A percentile compares a stretch with the other conserved stretches of the same genome.
These are phyloP conservation scores for Thielaviopsis ethacetica DNA, from an alignment of 2,329 filamentous ascomycete species.

Conservation along the genomic window DNA sequence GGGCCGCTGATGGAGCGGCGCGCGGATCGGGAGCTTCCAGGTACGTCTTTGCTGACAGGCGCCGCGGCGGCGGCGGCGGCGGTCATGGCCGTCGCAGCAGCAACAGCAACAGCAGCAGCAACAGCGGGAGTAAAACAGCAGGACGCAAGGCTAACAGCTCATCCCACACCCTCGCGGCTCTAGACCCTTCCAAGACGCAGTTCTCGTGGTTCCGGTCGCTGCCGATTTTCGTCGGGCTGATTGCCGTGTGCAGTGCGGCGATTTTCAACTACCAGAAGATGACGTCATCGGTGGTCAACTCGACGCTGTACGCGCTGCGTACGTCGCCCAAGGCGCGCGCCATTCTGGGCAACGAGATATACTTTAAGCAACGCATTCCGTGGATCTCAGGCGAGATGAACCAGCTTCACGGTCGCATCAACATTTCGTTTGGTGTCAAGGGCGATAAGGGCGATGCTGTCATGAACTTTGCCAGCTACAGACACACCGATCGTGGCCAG, in stretches of 20 bases:
- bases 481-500: slow-evolving; percentile 41
- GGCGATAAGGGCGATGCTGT: slow-evolving; percentile 54
- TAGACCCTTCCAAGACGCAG: slow-evolving; percentile 26
- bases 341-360: slow-evolving; percentile 72
- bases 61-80: too few species aligned
- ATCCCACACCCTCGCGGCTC: background rate
- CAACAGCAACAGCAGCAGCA: background rate
- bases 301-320: slow-evolving; percentile 80
- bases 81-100: too few species aligned
- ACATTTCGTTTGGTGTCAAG: slow-evolving; percentile 76
- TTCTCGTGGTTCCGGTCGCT: slow-evolving; percentile 56
- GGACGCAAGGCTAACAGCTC: slow-evolving; percentile 7
- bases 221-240: slow-evolving; percentile 61
- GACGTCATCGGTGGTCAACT: slow-evolving; percentile 70
- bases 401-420: slow-evolving; percentile 78
- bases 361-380: slow-evolving; percentile 61
- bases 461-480: slow-evolving; percentile 66
- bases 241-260: slow-evolving; percentile 56
- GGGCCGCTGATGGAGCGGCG: slow-evolving; percentile 49
- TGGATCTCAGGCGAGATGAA: slow-evolving; percentile 84
- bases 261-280: slow-evolving; percentile 99
- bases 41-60: slow-evolving; percentile 21
- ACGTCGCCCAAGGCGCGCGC: slow-evolving; percentile 60
- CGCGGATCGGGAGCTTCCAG: slow-evolving; percentile 49
- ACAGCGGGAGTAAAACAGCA: background rate